These are phyloP conservation scores for Lachancea mirantina DNA, from an alignment of 805 yeast genomes.

Conservation along the genomic window DNA sequence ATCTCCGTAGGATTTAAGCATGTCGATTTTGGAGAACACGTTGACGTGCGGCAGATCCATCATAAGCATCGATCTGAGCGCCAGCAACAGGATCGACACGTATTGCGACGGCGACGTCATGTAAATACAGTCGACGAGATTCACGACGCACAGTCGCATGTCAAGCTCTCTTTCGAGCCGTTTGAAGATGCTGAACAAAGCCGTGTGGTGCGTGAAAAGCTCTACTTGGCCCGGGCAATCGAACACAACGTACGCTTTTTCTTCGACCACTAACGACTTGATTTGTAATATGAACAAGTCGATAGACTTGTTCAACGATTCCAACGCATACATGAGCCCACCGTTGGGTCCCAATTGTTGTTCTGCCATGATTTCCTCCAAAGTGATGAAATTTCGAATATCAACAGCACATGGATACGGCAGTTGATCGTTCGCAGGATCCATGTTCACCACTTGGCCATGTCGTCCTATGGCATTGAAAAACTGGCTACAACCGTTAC, in stretches of 20 bases:
- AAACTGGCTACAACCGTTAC: conserved; percentile 88
- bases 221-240: conserved; percentile 98
- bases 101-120: conserved; percentile 85
- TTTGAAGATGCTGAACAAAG: conserved; percentile 62
- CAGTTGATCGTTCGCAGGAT: conserved; percentile 77
- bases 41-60: conserved; percentile 88
- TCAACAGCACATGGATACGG: conserved; percentile 72
- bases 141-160: conserved; percentile 75
- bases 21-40: conserved; percentile 86
- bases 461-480: conserved; percentile 90
- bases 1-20: conserved; percentile 67
- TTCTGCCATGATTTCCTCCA: conserved; percentile 73
- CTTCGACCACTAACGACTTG: conserved; percentile 46
- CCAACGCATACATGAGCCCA: conserved; percentile 83
- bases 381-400: conserved; percentile 65
- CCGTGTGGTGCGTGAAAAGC: conserved; percentile 80
- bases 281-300: conserved; percentile 55
- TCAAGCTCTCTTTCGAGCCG: conserved; percentile 55
- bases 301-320: conserved; percentile 48
- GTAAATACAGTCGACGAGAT: conserved; percentile 75
- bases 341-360: conserved; percentile 79
- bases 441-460: conserved; percentile 77
- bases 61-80: conserved; percentile 88
- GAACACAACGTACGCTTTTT: conserved; percentile 61
- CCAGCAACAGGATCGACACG: conserved; percentile 68